Conservation (phyloP, 345 rosid species). For the Stellera chamaejasme region DNA sequence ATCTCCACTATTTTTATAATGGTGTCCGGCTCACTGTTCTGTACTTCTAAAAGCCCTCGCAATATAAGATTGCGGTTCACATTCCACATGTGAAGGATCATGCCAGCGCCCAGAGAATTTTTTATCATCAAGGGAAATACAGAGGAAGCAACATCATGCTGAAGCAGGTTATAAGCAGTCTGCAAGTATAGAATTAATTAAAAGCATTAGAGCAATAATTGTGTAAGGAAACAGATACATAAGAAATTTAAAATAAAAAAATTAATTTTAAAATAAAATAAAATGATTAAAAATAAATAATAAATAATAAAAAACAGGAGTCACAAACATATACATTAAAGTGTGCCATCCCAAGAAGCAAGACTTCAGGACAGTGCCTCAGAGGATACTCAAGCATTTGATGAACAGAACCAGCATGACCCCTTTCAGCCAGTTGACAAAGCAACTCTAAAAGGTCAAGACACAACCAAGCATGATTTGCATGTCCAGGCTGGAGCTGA, state of each 20-base stretch:
- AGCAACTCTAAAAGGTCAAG: slow-evolving; percentile 81
- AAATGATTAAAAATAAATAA: neutral
- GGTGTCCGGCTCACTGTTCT: slow-evolving; percentile 44
- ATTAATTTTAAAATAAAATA: neutral
- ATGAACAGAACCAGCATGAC: slow-evolving; percentile 56
- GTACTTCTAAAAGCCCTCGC: slow-evolving; percentile 62
- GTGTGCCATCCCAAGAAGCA: slow-evolving; percentile 85
- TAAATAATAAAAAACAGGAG: slow-evolving; percentile 9
- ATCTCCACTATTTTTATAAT: slow-evolving; percentile 53
- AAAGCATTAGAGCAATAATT: neutral
- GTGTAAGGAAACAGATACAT: slow-evolving; percentile 5
- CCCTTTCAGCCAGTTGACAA: slow-evolving; percentile 89
- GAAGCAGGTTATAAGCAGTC: slow-evolving; percentile 85
- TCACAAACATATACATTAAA: slow-evolving; percentile 38
- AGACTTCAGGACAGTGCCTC: slow-evolving; percentile 71
- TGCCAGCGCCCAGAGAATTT: slow-evolving; percentile 35
- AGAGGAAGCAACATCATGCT: slow-evolving; percentile 51
- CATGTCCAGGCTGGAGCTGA: slow-evolving; percentile 57
- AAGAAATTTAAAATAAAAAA: neutral
- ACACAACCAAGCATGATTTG: slow-evolving; percentile 86
- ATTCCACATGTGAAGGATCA: slow-evolving; percentile 71
- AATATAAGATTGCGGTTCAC: slow-evolving; percentile 60
- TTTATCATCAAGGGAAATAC: slow-evolving; percentile 63
- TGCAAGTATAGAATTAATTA: slow-evolving; percentile 22
- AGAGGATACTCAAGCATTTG: slow-evolving; percentile 76